Evolutionary conservation across 371 early-diverging fungal genomes (phyloP).

Genomic region (Apophysomyces variabilis): DNA sequence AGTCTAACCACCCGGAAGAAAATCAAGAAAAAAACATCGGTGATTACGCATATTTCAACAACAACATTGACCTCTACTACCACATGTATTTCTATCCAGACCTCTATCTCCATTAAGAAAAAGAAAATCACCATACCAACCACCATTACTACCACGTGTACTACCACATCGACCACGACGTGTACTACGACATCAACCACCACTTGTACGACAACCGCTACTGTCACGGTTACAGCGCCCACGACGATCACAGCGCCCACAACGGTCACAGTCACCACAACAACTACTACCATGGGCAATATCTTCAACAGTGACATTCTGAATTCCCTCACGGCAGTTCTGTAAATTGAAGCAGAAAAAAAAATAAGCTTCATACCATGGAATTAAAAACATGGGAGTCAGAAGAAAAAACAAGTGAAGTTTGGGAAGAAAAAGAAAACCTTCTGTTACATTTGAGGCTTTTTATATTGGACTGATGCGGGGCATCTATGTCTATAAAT

Average conservation of each 20-base stretch:
- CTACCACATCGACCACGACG: neutral
- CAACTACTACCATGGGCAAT: neutral
- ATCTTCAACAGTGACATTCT: neutral
- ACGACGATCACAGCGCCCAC: neutral
- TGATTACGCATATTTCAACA: constrained; percentile 8
- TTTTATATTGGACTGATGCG: no score
- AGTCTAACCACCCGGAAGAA: constrained; percentile 3
- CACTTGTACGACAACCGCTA: neutral
- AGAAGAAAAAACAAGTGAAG: neutral
- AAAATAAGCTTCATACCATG: neutral
- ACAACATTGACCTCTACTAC: constrained; percentile 8
- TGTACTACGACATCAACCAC: neutral
- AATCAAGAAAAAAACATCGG: constrained; percentile 11
- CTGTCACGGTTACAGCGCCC: neutral
- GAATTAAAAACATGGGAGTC: neutral
- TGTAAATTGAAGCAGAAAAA: neutral
- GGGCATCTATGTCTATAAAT: no score
- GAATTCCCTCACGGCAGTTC: neutral
- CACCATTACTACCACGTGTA: constrained; percentile 1
- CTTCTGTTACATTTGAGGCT: no score
- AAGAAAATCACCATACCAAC: constrained; percentile 1
- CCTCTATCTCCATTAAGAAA: constrained; percentile 3
- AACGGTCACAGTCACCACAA: neutral
- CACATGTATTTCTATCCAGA: constrained; percentile 10
- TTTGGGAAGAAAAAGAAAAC: neutral